Evolutionary conservation across 1,139 yeast species (phyloP), one percentile per base, ranked within the genome.

Genomic region (Scheffersomyces segobiensis): DNA sequence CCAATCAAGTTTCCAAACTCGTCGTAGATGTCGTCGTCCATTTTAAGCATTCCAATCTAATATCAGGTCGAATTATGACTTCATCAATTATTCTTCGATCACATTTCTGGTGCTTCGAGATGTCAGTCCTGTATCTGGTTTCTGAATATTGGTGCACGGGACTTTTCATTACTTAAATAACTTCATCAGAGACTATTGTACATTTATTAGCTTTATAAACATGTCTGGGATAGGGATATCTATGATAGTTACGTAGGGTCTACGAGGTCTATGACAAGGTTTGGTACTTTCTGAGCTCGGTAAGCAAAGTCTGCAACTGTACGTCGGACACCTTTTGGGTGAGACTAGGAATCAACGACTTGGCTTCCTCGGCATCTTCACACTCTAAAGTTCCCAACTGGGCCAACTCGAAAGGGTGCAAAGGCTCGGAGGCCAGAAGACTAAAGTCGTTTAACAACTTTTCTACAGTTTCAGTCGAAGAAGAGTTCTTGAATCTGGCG

Each of bases 351-450:
- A 95, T 89, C 69, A 95, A 81, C 32, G 97, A 91, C 75, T 93
- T 91, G 46, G 98, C 98, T 78, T 95, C 99, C 70, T 95, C 99
- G 6, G 97, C 93, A 65, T 95, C 98, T 71, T 95, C 99, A 75
- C 98, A 93, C 51, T 96, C 92, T 63, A 95, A 80, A 2, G 97
- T 91, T 0, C 98, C 97, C 62, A 95, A 80, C 75, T 95, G 99
- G 0, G 99, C 97, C 57, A 92, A 81, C 75, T 95, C 99, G 73
- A 95, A 96, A 1, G 99, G 98, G 77, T 95, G 99, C 67, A 95
- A 78, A 48, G 87, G 87, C 55, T 81, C 82, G 6, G 75, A 63
- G 3, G 81, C 79, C 69, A 84, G 87, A 56, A 84, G 86, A 55
- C 91, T 86, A 58, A 92, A 85, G 67, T 80, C 84, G 60, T 88